Base-by-base conservation (phyloP, 768 basidiomycete species). In the Sporobolomyces roseus region DNA sequence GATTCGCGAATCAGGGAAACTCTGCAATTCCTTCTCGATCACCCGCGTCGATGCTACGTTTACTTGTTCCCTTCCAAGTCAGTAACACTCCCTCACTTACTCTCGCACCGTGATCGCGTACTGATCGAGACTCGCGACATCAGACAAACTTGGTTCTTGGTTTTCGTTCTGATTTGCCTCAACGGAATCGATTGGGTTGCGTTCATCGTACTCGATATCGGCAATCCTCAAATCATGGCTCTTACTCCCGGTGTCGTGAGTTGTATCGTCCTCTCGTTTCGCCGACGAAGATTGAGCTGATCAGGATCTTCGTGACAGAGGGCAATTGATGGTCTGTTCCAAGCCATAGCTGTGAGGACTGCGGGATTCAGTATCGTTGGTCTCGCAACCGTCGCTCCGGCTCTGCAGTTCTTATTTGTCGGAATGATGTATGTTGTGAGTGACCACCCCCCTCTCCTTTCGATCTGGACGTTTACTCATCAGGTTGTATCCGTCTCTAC, bases 21-120 rank as follows among this genome's bases (percentile, higher is more conserved):
- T 0, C 81, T 96, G 1, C 87, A 86, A 61, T 99, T 99, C 78
- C 84, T 99, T 12, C 84, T 99, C 14, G 92, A 97, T 75, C 94
- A 97, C 76, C 93, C 94, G 17, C 85, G 94, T 14, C 85, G 83
- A 61, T 79, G 74, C 62, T 77, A 75, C 68, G 61, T 74, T 51
- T 75, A 75, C 49, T 64, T 75, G 29, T 74, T 76, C 55, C 73
- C 75, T 1, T 66, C 66, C 4, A 56, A 63, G 61, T 71, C 5
- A 29, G 61, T 33, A 33, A 27, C 25, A 5, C 9, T 1, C 12
- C 23, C n/a, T n/a, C n/a, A n/a, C n/a, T n/a, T n/a, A n/a, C 25
- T 27, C n/a, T 27, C 48, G 27, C 36, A n/a, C 27, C 30, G 27
- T 52, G n/a, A n/a, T n/a, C n/a, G n/a, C n/a, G n/a, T n/a, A n/a